Conservation (phyloP, 23 red algal species). For the Gracilaria vermiculophylla region DNA sequence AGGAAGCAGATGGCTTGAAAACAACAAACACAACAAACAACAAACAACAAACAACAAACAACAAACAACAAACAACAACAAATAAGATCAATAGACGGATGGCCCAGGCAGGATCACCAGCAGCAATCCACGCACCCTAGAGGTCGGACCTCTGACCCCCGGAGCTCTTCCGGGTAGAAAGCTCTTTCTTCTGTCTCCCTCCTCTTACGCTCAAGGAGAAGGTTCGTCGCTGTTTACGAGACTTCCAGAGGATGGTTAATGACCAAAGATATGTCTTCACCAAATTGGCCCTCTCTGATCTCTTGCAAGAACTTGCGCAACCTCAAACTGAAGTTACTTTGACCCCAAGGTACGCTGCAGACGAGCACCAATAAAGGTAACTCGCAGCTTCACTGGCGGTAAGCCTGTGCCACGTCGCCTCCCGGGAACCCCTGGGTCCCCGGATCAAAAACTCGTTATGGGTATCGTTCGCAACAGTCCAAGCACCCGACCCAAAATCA, state of each 20-base stretch:
- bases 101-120: neutral
- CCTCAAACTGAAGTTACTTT: neutral
- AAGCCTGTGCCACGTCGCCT: conserved; percentile 5
- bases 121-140: neutral
- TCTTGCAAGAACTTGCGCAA: conserved; percentile 18
- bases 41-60: neutral
- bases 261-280: conserved; percentile 30
- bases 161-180: conserved; percentile 26
- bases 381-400: conserved; percentile 2
- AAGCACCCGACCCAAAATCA: neutral
- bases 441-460: conserved; percentile 17
- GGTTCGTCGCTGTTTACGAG: conserved; percentile 19
- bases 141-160: conserved; percentile 11
- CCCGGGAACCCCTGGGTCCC: neutral
- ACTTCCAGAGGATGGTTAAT: conserved; percentile 30
- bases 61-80: neutral
- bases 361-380: neutral
- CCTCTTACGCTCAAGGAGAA: neutral
- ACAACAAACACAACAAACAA: neutral
- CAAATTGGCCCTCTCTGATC: neutral
- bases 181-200: conserved; percentile 19
- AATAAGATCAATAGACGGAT: neutral
- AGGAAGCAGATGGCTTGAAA: neutral
- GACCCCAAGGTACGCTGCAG: neutral
- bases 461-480: neutral